Conservation (phyloP, 192 early-diverging fungal species). For the Entomortierella beljakovae region DNA sequence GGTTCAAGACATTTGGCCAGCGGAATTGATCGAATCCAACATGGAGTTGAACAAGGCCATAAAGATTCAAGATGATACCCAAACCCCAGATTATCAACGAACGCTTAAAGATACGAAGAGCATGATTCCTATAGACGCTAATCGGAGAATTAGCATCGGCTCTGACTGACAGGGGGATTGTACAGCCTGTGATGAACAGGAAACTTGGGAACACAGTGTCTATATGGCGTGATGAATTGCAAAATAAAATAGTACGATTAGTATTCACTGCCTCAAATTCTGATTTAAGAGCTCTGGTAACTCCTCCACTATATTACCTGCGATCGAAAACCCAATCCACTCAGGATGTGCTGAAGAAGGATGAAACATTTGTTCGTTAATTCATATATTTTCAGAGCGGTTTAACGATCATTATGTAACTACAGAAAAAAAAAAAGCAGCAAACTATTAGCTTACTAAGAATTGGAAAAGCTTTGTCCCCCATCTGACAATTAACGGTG, state of each 20-base stretch:
- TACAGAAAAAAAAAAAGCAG: conserved; percentile 1
- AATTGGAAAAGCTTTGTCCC: conserved; percentile 16
- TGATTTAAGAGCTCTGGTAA: neutral
- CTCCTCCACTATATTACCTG: conserved; percentile 24
- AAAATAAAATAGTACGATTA: neutral
- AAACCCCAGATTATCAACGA: conserved; percentile 52
- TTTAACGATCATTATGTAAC: neutral
- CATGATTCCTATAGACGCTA: conserved; percentile 8
- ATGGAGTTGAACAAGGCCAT: conserved; percentile 34
- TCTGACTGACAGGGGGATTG: conserved; percentile 42
- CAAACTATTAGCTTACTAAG: conserved; percentile 14
- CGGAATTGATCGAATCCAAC: conserved; percentile 39
- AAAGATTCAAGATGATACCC: conserved; percentile 55
- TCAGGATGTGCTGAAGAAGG: conserved; percentile 45
- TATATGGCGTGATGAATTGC: conserved; percentile 1
- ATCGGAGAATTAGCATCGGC: conserved; percentile 13
- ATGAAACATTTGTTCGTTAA: neutral
- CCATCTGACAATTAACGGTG: conserved; percentile 60
- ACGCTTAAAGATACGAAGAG: conserved; percentile 43
- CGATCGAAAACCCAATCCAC: conserved; percentile 62
- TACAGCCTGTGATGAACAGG: conserved; percentile 64
- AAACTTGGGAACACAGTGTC: conserved; percentile 71
- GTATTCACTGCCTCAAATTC: too few species aligned
- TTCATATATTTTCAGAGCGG: neutral
- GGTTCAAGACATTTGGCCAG: conserved; percentile 59